These are phyloP conservation scores for Singerocomus rubriflavus DNA, from an alignment of 1,284 basidiomycete species.

Conservation along the genomic window DNA sequence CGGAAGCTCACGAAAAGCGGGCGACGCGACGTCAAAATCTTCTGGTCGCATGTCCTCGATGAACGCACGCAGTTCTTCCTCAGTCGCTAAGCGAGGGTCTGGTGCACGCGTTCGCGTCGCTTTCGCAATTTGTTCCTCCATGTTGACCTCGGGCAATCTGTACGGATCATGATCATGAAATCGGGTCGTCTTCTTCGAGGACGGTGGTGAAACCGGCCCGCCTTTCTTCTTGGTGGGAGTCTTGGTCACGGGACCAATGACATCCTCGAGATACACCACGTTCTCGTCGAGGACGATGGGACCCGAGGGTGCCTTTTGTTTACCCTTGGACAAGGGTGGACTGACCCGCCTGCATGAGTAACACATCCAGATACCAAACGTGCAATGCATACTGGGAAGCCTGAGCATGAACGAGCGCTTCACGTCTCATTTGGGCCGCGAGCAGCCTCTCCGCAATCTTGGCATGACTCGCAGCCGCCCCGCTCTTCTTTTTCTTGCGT, in stretches of 20 bases:
- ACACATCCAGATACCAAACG: not conserved
- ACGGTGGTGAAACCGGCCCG: constrained; percentile 41
- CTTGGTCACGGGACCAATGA: constrained; percentile 56
- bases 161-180: constrained; percentile 85
- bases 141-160: constrained; percentile 69
- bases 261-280: constrained; percentile 83
- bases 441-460: constrained; percentile 89
- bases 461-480: constrained; percentile 79
- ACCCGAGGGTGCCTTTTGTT: constrained; percentile 42
- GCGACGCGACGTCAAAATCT: constrained; percentile 85
- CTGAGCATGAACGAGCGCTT: constrained; percentile 78
- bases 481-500: constrained; percentile 83
- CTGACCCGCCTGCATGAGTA: constrained; percentile 16
- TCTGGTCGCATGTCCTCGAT: constrained; percentile 92
- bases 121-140: constrained; percentile 58
- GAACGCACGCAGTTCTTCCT: constrained; percentile 86
- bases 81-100: constrained; percentile 90
- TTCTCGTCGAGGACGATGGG: constrained; percentile 57
- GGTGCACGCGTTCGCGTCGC: constrained; percentile 58
- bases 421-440: constrained; percentile 89
- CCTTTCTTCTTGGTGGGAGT: constrained; percentile 47
- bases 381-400: constrained; percentile 34
- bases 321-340: constrained; percentile 35
- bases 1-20: constrained; percentile 90
- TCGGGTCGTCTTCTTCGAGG: constrained; percentile 52